Percentiles rank a stretch among this genome's conserved stretches.
phyloP scores from a whole-genome alignment of 768 basidiomycete genomes.

The Rickenella mellea region DNA sequence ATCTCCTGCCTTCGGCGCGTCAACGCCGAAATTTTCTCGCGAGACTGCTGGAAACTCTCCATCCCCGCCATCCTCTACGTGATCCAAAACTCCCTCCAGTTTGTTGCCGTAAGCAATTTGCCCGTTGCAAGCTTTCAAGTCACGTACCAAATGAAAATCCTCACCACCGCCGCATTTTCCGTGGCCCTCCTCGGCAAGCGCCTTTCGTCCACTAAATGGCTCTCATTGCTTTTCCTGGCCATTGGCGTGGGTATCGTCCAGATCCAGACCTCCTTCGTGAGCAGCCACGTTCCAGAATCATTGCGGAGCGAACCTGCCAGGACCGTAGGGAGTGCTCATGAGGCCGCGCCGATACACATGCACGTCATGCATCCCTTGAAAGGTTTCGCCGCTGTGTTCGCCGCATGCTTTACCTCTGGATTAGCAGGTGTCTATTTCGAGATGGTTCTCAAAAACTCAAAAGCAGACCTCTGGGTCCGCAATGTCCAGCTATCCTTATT shows the following conservation, averaged over 20 bases:
- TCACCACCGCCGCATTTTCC: slow-evolving; percentile 87
- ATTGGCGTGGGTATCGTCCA: slow-evolving; percentile 87
- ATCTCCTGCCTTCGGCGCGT: slow-evolving; percentile 45
- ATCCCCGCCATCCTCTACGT: slow-evolving; percentile 96
- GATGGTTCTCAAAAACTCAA: slow-evolving; percentile 89
- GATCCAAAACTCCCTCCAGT: slow-evolving; percentile 93
- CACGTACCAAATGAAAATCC: slow-evolving; percentile 95
- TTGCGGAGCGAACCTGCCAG: slow-evolving; percentile 11
- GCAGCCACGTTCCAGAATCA: slow-evolving; percentile 20
- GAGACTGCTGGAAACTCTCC: slow-evolving; percentile 95
- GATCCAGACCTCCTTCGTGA: slow-evolving; percentile 45
- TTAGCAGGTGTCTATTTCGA: slow-evolving; percentile 98
- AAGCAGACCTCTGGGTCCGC: slow-evolving; percentile 89
- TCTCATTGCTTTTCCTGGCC: slow-evolving; percentile 76
- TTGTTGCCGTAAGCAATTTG: slow-evolving; percentile 87
- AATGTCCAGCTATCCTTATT: slow-evolving; percentile 95
- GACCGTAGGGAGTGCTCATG: slow-evolving; percentile 5
- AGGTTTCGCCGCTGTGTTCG: slow-evolving; percentile 83
- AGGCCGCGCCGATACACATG: slow-evolving; percentile 15
- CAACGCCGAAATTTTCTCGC: slow-evolving; percentile 65
- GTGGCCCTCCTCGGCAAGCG: slow-evolving; percentile 73
- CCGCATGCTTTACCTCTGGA: slow-evolving; percentile 92
- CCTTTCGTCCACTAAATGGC: slow-evolving; percentile 70
- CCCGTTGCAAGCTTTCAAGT: slow-evolving; percentile 96
- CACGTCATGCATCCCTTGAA: slow-evolving; percentile 72